Base-by-base conservation (phyloP, 108 stramenopile species). In the Cyclotella kingstonii region DNA sequence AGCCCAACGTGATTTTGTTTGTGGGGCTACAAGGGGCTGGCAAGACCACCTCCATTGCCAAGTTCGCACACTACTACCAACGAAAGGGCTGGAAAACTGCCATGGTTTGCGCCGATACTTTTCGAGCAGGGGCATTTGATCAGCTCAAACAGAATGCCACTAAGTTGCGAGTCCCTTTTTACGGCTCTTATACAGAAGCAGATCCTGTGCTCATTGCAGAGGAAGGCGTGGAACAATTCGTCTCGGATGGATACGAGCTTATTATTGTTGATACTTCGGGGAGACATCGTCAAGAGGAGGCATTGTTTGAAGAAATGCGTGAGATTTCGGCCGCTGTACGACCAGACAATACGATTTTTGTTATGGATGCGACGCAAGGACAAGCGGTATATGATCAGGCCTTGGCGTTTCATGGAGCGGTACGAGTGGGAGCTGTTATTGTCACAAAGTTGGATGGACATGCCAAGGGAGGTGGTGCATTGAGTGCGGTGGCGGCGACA, bases 101-200 rank as follows among this genome's bases (percentile, higher is more conserved):
- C 51, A 97, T 98, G 98, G 96, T 98, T 2, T 98, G 98, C 76
- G 94, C 94, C 31, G 98, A 98, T 77, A 97, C 96, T 50, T 98
- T 98, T 68, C 90, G 98, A 5, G 98, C 98, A 1, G 98, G 98
- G 14, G 98, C 98, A 0, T 97, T 97, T 70, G 98, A 98, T 79
- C 98, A 98, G 61, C 75, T 98, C 65, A 97, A 96, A 74, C 98
- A 98, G 79, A 98, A 98, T 80, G 96, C 98, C 26, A 96, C 94
- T 55, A 97, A 97, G 79, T 75, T 98, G 51, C 79, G 94, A 11
- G 81, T 96, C 28, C 95, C 96, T 5, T 97, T 95, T 64, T 97
- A 95, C 64, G 96, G 96, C 15, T 76, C 73, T 42, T 94, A 96
- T 74, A 93, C 89, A 25, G 93, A 98, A 82, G 95, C 96, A 4